Conservation (phyloP, 371 early-diverging fungal genomes). For the Blastocladiella emersonii region DNA sequence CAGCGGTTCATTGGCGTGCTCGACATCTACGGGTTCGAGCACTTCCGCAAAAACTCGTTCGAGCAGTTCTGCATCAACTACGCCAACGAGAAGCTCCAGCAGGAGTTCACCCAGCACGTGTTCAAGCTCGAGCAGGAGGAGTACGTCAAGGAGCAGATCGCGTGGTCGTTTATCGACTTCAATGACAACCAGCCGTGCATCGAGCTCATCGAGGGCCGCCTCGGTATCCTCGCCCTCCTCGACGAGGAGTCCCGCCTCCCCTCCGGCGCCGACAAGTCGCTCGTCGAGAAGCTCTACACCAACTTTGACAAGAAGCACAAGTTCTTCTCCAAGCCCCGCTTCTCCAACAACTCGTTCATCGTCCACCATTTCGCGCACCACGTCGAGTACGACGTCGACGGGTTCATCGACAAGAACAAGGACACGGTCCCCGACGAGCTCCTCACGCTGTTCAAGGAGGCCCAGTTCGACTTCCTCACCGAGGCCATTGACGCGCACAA, state of each 20-base stretch:
- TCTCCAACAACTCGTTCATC: constrained; percentile 64
- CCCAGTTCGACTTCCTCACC: constrained; percentile 56
- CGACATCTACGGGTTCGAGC: constrained; percentile 99
- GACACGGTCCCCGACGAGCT: constrained; percentile 94
- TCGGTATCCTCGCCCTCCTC: constrained; percentile 87
- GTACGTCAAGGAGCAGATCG: constrained; percentile 82
- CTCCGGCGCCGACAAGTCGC: constrained; percentile 66
- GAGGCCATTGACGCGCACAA: constrained; percentile 29
- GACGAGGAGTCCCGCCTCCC: constrained; percentile 95
- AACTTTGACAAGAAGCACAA: constrained; percentile 41
- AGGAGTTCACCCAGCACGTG: constrained; percentile 88
- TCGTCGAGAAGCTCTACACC: constrained; percentile 70
- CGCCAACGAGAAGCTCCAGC: constrained; percentile 95
- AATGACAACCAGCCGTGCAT: constrained; percentile 99
- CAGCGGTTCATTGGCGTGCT: constrained; percentile 93
- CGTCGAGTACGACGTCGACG: constrained; percentile 80
- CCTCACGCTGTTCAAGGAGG: constrained; percentile 47
- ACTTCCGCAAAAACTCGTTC: constrained; percentile 94
- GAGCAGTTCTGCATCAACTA: constrained; percentile 99
- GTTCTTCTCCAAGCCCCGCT: constrained; percentile 82
- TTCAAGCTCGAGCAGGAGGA: constrained; percentile 93
- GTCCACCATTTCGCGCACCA: constrained; percentile 84
- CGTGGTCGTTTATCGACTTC: constrained; percentile 86
- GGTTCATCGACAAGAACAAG: constrained; percentile 97
- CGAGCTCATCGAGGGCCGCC: constrained; percentile 90